Evolutionary conservation across 345 rosid species (phyloP).

Genomic region (Balakata baccata): DNA sequence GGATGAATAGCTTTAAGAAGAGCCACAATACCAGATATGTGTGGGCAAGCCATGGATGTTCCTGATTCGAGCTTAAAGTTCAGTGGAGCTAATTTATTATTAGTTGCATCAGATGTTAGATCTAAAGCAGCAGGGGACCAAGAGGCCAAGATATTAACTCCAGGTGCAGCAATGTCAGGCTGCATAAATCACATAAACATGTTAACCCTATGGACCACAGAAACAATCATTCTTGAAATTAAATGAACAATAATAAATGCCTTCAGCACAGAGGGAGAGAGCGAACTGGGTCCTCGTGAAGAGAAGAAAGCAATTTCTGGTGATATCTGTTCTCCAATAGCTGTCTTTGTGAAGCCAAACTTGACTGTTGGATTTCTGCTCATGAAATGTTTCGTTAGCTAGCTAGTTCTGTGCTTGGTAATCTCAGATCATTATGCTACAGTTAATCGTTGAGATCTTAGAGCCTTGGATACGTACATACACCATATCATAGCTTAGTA

Average conservation of each 20-base stretch:
- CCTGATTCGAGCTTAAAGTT: conserved; percentile 49
- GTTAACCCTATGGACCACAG: neutral
- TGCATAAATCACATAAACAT: conserved; percentile 19
- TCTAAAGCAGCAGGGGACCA: conserved; percentile 47
- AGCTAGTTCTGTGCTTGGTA: neutral
- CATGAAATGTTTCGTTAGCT: conserved; percentile 17
- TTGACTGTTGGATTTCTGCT: conserved; percentile 45
- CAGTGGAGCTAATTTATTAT: conserved; percentile 6
- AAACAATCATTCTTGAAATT: neutral
- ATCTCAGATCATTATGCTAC: too few relatives aligned
- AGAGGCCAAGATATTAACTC: conserved; percentile 54
- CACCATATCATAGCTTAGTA: neutral
- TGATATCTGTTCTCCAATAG: conserved; percentile 41
- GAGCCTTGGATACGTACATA: neutral
- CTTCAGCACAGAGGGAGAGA: conserved; percentile 53
- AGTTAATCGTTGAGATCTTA: too few relatives aligned
- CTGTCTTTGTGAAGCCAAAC: conserved; percentile 40
- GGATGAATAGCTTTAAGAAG: conserved; percentile 50
- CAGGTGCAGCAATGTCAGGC: conserved; percentile 69
- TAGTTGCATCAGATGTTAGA: neutral
- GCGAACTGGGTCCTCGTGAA: conserved; percentile 57
- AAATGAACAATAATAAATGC: conserved; percentile 16
- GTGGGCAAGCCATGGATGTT: conserved; percentile 65
- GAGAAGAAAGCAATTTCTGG: conserved; percentile 56
- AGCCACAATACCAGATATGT: conserved; percentile 49